A percentile compares a stretch with the other conserved stretches of the same genome.
Conservation (phyloP, 2,329 filamentous ascomycete species). For the Claviceps maximensis region DNA sequence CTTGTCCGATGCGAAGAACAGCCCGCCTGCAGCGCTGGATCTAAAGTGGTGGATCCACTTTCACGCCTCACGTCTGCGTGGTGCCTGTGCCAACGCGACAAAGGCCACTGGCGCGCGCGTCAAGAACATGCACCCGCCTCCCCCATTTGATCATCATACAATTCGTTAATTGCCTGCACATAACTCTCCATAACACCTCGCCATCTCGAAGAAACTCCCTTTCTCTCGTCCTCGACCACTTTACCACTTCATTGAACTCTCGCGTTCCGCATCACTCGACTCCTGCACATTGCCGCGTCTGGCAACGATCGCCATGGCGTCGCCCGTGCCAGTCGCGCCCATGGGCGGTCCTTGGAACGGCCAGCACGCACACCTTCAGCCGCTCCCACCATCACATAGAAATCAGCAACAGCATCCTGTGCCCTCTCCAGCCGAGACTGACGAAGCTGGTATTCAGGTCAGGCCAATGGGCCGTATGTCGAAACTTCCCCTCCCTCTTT, state of each 20-base stretch:
- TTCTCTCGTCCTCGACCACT: background rate
- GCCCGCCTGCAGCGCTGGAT: background rate
- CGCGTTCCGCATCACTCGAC: background rate
- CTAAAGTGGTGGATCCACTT: slow-evolving; percentile 6
- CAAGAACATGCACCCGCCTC: slow-evolving; percentile 27
- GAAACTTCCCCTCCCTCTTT: slow-evolving; percentile 23
- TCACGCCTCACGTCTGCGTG: background rate
- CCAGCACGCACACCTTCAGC: slow-evolving; percentile 3
- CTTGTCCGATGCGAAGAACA: background rate
- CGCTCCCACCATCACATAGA: slow-evolving; percentile 1
- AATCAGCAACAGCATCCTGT: slow-evolving; percentile 12
- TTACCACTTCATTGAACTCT: background rate
- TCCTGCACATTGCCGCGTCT: background rate
- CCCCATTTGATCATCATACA: slow-evolving; percentile 16
- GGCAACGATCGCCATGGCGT: slow-evolving; percentile 22
- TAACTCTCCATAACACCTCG: slow-evolving; percentile 1
- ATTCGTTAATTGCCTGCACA: slow-evolving; percentile 8
- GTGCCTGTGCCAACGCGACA: slow-evolving; percentile 4
- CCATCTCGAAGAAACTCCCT: background rate
- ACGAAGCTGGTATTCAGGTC: slow-evolving; percentile 40
- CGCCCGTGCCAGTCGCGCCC: slow-evolving; percentile 22
- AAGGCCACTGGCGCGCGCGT: slow-evolving; percentile 11
- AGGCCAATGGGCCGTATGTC: slow-evolving; percentile 55
- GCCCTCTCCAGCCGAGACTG: slow-evolving; percentile 18
- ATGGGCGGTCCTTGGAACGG: slow-evolving; percentile 9